Evolutionary conservation across 371 early-diverging fungal species (phyloP).

Genomic region (Phascolomyces articulosus): DNA sequence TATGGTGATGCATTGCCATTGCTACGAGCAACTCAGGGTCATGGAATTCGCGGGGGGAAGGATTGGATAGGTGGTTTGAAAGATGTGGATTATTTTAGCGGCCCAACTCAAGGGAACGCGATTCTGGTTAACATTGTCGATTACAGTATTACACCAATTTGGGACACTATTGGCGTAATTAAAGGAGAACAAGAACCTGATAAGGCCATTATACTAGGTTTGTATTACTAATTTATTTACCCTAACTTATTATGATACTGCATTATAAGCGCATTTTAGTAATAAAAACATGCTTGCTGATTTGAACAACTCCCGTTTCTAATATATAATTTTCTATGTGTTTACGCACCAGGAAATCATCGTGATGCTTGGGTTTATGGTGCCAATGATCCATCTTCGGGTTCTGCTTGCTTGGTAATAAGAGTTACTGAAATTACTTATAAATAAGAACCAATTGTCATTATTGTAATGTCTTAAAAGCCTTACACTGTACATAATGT

Average conservation of each 20-base stretch:
- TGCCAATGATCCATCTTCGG: conserved; percentile 70
- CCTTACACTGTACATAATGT: too few species aligned
- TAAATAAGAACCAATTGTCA: too few species aligned
- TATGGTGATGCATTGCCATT: conserved; percentile 66
- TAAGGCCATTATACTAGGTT: conserved; percentile 57
- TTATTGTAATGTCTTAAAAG: too few species aligned
- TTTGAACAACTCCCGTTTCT: too few species aligned
- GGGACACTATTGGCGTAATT: conserved; percentile 67
- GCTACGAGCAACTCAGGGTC: conserved; percentile 52
- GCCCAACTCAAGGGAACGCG: conserved; percentile 54
- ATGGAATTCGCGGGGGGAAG: conserved; percentile 35
- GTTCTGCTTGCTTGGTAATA: conserved; percentile 63
- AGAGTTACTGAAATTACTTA: not conserved
- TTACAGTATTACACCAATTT: conserved; percentile 59
- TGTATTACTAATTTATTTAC: not conserved
- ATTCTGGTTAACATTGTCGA: conserved; percentile 59
- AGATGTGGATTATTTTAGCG: conserved; percentile 55
- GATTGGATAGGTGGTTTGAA: conserved; percentile 54
- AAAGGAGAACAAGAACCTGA: conserved; percentile 60
- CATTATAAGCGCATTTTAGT: not conserved
- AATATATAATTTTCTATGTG: not conserved
- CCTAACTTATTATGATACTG: too few species aligned
- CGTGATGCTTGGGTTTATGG: conserved; percentile 75
- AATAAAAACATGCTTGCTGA: not conserved
- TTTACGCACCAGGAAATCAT: conserved; percentile 59